These are phyloP conservation scores for Scedosporium minutisporum DNA, from an alignment of 2,329 filamentous ascomycete genomes.

Conservation along the genomic window DNA sequence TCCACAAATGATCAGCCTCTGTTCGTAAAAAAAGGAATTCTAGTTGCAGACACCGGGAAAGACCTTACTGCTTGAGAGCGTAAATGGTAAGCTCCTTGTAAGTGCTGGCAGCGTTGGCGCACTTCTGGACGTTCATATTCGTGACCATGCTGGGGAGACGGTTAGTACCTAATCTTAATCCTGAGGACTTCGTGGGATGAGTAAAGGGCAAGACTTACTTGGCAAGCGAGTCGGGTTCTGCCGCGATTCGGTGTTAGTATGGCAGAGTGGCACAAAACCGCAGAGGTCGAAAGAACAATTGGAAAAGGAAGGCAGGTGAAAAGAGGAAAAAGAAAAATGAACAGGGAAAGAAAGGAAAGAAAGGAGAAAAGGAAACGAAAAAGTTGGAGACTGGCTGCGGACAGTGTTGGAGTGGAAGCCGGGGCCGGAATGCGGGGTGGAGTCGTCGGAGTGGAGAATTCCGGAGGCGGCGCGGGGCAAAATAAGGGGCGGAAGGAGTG, in stretches of 20 bases:
- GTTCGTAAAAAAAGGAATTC: neutral
- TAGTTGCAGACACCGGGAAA: conserved; percentile 26
- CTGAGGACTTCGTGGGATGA: neutral
- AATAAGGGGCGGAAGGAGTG: neutral
- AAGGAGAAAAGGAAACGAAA: neutral
- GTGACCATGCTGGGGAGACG: conserved; percentile 31
- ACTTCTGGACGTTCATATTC: conserved; percentile 42
- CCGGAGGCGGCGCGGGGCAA: too few species aligned
- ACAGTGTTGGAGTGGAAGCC: too few species aligned
- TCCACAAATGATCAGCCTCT: neutral
- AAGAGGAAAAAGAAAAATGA: too few species aligned
- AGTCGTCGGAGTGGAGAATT: too few species aligned
- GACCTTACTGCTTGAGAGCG: conserved; percentile 28
- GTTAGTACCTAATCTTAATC: neutral
- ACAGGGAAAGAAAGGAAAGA: neutral
- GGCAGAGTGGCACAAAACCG: neutral
- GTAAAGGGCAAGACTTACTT: conserved; percentile 20
- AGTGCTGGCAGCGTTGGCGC: conserved; percentile 32
- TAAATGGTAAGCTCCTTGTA: conserved; percentile 42
- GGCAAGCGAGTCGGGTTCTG: conserved; percentile 47
- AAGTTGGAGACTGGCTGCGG: neutral
- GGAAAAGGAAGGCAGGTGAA: too few species aligned
- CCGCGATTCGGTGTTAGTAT: neutral
- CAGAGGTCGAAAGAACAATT: too few species aligned
- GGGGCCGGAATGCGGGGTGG: too few species aligned